A percentile compares a stretch with the other conserved stretches of the same genome.
Evolutionary conservation across 1,139 yeast species (phyloP).

Genomic region (Pichia sp.): DNA sequence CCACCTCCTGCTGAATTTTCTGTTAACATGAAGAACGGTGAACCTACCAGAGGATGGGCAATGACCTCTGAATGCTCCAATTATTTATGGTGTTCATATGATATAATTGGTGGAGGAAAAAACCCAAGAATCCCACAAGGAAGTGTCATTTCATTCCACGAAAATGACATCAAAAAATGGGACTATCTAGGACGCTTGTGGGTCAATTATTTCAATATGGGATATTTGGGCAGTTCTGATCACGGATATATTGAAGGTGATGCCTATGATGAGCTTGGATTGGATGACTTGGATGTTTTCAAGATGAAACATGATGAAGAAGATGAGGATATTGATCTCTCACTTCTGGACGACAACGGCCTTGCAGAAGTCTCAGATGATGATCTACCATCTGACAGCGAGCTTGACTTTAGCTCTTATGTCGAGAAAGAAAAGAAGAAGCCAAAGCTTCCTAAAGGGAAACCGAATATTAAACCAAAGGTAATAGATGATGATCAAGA

Average conservation of each 20-base stretch:
- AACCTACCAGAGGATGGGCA: slow-evolving; percentile 59
- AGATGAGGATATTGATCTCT: slow-evolving; percentile 9
- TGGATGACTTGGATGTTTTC: slow-evolving; percentile 21
- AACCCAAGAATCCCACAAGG: slow-evolving; percentile 29
- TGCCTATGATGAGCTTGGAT: slow-evolving; percentile 28
- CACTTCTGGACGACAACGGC: not conserved
- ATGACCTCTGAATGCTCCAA: slow-evolving; percentile 48
- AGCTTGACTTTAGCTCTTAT: not conserved
- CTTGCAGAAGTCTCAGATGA: slow-evolving; percentile 2
- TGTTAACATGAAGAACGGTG: slow-evolving; percentile 25
- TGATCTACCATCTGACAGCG: not conserved
- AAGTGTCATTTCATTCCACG: slow-evolving; percentile 20
- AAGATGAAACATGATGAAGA: slow-evolving; percentile 9
- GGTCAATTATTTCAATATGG: slow-evolving; percentile 29
- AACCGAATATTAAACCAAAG: not conserved
- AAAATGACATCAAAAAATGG: slow-evolving; percentile 25
- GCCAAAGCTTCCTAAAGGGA: not conserved
- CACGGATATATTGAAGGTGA: slow-evolving; percentile 30
- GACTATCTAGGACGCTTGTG: slow-evolving; percentile 29
- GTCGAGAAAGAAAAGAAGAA: not conserved
- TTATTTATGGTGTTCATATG: slow-evolving; percentile 60
- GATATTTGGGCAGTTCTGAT: slow-evolving; percentile 23
- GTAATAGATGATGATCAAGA: slow-evolving; percentile 3
- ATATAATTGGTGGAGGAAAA: slow-evolving; percentile 37
- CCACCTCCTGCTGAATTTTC: slow-evolving; percentile 50